Evolutionary conservation across 2,329 filamentous ascomycete genomes (phyloP).

Genomic region (Orbilia javanica): DNA sequence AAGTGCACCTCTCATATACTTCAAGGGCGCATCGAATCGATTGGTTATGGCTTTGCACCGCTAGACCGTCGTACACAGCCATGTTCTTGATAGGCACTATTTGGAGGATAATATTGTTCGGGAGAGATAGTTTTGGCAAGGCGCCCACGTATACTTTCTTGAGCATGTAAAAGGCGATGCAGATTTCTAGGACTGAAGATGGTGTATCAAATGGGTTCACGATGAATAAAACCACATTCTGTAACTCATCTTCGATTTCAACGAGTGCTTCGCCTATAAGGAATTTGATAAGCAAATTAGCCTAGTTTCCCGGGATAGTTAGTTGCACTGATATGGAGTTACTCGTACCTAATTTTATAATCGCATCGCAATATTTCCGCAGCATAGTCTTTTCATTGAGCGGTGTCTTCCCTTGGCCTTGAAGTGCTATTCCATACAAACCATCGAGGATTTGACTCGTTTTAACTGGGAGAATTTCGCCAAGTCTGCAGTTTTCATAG

Average conservation of each 20-base stretch:
- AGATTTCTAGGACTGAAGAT: slow-evolving; percentile 76
- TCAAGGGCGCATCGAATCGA: slow-evolving; percentile 77
- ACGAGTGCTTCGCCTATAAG: slow-evolving; percentile 62
- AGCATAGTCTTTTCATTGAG: slow-evolving; percentile 52
- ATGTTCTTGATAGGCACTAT: slow-evolving; percentile 78
- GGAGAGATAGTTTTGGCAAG: slow-evolving; percentile 68
- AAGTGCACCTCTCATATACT: slow-evolving; percentile 80
- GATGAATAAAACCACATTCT: slow-evolving; percentile 81
- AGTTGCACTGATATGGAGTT: slow-evolving; percentile 64
- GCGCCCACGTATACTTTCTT: slow-evolving; percentile 74
- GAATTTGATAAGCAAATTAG: neutral
- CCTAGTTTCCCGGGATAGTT: neutral
- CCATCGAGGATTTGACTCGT: slow-evolving; percentile 67
- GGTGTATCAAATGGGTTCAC: slow-evolving; percentile 76
- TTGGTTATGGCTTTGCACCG: slow-evolving; percentile 73
- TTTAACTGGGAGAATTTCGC: slow-evolving; percentile 50
- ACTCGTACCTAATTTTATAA: slow-evolving; percentile 61
- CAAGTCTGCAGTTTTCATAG: slow-evolving; percentile 64
- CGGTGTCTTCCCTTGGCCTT: slow-evolving; percentile 56
- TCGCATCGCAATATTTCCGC: slow-evolving; percentile 57
- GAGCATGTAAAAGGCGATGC: slow-evolving; percentile 78
- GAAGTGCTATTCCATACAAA: slow-evolving; percentile 63
- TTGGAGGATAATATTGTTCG: slow-evolving; percentile 80
- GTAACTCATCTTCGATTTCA: slow-evolving; percentile 63
- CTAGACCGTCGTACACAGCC: slow-evolving; percentile 73